Percentiles rank a stretch among this genome's conserved stretches.
Conservation (phyloP, 1,139 yeast species). For the Sugiyamaella castrensis region DNA sequence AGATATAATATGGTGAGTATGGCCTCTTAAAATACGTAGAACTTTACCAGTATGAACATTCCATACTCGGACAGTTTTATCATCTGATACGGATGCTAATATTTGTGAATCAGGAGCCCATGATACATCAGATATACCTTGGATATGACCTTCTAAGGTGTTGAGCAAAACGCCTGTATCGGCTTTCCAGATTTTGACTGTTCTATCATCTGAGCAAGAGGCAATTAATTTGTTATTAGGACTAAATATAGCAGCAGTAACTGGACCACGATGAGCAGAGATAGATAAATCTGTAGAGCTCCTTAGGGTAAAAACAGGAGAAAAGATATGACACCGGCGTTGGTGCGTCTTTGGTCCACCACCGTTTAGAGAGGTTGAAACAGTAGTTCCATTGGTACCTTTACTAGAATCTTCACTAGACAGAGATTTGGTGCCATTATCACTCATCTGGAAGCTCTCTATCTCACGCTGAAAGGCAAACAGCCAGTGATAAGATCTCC, state of each 20-base stretch:
- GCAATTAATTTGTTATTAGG: slow-evolving; percentile 68
- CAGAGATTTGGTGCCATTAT: no score
- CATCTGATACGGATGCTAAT: slow-evolving; percentile 85
- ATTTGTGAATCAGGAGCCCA: slow-evolving; percentile 77
- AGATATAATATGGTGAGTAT: slow-evolving; percentile 79
- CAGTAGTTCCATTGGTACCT: no score
- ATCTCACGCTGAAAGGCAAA: no score
- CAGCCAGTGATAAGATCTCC: no score
- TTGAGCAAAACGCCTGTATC: slow-evolving; percentile 37
- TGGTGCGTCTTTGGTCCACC: no score
- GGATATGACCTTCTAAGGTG: slow-evolving; percentile 57
- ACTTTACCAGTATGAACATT: slow-evolving; percentile 40
- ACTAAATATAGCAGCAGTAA: slow-evolving; percentile 55
- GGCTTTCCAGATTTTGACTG: slow-evolving; percentile 46
- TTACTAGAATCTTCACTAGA: no score
- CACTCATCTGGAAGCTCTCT: no score
- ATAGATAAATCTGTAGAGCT: not conserved
- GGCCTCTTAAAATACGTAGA: slow-evolving; percentile 61
- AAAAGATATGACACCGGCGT: no score
- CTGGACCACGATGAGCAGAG: slow-evolving; percentile 30
- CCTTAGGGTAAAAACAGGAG: no score
- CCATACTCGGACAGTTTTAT: slow-evolving; percentile 76
- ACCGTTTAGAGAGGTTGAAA: no score
- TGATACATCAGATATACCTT: slow-evolving; percentile 65
- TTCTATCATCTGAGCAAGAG: slow-evolving; percentile 47